Evolutionary conservation across 805 yeast species (phyloP), one percentile per base, ranked within the genome.

Genomic region (Saccharomycopsis sp.): DNA sequence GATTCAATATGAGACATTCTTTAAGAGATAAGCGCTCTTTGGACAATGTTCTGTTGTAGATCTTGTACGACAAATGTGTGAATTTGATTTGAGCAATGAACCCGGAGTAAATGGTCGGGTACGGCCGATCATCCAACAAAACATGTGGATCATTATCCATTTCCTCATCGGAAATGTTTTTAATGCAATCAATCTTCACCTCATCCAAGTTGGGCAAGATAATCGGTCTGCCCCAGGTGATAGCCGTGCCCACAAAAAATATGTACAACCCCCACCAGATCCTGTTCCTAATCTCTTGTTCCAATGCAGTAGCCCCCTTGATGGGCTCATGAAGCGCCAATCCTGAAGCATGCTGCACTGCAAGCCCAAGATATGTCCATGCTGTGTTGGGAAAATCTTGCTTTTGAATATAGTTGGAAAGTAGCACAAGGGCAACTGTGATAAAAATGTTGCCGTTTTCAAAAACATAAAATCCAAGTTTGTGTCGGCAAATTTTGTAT

Each of bases 261-360:
- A 72, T 68, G 48, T 72, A 75, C 7, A 80, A 49, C 1, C 80
- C 78, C 80, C 83, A 78, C 82, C 83, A 79, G 23, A 76, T 55
- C 41, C 83, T 58, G 51, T 81, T 62, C 48, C 82, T 65, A 54
- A 70, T 64, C 49, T 76, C 83, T 38, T 67, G 56, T 50, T 69
- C 68, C 19, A 69, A 41, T 13, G 69, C 64, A 30, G 61, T 61
- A n/a, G 48, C 45, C 7, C 42, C 42, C 42, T 59, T 59, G 39
- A 54, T 53, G 18, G 40, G 35, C 16, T 46, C 50, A 26, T 46
- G 52, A 18, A 41, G 57, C 3, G 85, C 87, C 30, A 79, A 54
- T 0, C 80, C 76, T 50, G 73, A 61, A 0, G 85, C 83, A 80
- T 78, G 76, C 46, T 80, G 62, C 6, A 75, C 68, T 0, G 82